Evolutionary conservation across 202 grass and related monocot species (phyloP).

Genomic region (Eragrostis tef): DNA sequence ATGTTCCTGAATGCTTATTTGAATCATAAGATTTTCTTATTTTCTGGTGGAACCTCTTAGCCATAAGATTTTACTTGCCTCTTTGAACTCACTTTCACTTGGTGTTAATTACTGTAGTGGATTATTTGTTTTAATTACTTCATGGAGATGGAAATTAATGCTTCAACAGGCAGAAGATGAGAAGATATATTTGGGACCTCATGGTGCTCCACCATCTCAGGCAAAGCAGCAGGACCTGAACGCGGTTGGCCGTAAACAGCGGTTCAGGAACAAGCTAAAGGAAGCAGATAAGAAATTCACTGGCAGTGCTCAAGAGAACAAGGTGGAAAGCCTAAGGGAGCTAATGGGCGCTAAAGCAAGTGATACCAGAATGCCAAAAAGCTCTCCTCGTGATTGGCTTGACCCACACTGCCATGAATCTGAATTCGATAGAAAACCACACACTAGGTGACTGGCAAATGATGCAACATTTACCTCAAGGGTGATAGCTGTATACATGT

Average conservation of each 20-base stretch:
- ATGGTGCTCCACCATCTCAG: slow-evolving; percentile 64
- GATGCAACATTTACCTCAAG: not conserved
- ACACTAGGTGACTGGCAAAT: slow-evolving; percentile 15
- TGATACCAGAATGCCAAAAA: slow-evolving; percentile 43
- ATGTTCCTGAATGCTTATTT: slow-evolving; percentile 28
- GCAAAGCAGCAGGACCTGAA: slow-evolving; percentile 62
- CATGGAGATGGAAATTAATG: slow-evolving; percentile 29
- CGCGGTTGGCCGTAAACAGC: slow-evolving; percentile 63
- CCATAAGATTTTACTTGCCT: slow-evolving; percentile 19
- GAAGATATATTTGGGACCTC: slow-evolving; percentile 77
- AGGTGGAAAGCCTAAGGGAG: slow-evolving; percentile 70
- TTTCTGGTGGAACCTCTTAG: no score
- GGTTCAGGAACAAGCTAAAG: slow-evolving; percentile 79
- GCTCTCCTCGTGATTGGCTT: slow-evolving; percentile 70
- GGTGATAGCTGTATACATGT: slow-evolving; percentile 40
- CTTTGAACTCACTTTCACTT: not conserved
- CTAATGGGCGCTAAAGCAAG: slow-evolving; percentile 60
- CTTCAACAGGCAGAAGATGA: slow-evolving; percentile 63
- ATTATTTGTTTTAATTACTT: slow-evolving; percentile 5
- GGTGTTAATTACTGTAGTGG: no score
- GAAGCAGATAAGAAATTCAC: slow-evolving; percentile 76
- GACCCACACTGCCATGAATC: slow-evolving; percentile 91
- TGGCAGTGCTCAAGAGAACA: slow-evolving; percentile 65
- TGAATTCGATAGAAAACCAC: slow-evolving; percentile 63
- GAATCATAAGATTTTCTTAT: no score